Conservation (phyloP, 2,329 filamentous ascomycete genomes). For the Hymenoscyphus scutula region DNA sequence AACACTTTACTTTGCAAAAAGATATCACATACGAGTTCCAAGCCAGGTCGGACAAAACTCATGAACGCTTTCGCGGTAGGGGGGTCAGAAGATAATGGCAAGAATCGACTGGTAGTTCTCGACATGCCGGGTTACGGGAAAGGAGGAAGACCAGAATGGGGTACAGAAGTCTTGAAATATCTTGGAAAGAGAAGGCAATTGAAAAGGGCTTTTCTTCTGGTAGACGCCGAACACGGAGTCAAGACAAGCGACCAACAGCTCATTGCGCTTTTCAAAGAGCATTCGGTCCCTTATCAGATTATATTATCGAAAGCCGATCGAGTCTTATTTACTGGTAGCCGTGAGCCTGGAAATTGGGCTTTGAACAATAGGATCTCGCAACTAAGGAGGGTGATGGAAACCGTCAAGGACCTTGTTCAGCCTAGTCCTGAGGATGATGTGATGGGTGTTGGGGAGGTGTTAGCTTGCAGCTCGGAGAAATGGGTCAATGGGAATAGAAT, state of each 20-base stretch:
- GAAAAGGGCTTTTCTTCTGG: slow-evolving; percentile 58
- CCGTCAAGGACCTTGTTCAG: slow-evolving; percentile 43
- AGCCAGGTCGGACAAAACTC: slow-evolving; percentile 59
- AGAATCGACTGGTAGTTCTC: slow-evolving; percentile 52
- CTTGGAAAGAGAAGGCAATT: slow-evolving; percentile 58
- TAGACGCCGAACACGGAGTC: slow-evolving; percentile 62
- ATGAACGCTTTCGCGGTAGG: slow-evolving; percentile 67
- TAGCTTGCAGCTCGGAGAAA: slow-evolving; percentile 56
- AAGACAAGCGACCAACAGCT: slow-evolving; percentile 59
- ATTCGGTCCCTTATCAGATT: slow-evolving; percentile 62
- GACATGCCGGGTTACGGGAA: slow-evolving; percentile 73
- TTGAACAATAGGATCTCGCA: slow-evolving; percentile 36
- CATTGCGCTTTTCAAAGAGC: slow-evolving; percentile 52
- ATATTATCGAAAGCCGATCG: slow-evolving; percentile 66
- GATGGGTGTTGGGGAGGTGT: slow-evolving; percentile 54
- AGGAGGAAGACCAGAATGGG: slow-evolving; percentile 61
- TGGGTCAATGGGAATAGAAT: slow-evolving; percentile 46
- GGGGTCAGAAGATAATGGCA: slow-evolving; percentile 33
- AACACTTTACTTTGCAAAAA: slow-evolving; percentile 57
- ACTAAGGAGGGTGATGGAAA: slow-evolving; percentile 41
- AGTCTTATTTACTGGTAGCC: slow-evolving; percentile 41
- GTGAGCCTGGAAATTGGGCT: slow-evolving; percentile 34
- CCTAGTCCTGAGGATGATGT: slow-evolving; percentile 39
- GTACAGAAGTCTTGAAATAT: slow-evolving; percentile 66
- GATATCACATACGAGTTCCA: slow-evolving; percentile 55